phyloP scores from a whole-genome alignment of 1,284 basidiomycete species.

The Kalmanozyma brasiliensis region DNA sequence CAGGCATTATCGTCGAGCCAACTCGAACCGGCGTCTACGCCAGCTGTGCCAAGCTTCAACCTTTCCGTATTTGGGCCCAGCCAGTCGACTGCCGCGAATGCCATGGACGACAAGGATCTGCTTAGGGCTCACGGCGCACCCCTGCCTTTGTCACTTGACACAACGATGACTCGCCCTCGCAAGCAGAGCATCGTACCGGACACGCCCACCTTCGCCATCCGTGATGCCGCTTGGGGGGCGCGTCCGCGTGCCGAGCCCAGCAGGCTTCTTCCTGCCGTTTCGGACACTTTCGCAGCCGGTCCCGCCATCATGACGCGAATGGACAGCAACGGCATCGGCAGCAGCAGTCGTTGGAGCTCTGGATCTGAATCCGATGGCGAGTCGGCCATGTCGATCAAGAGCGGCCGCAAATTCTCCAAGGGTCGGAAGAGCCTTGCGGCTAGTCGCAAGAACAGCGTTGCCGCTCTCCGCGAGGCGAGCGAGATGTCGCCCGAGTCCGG shows the following conservation, averaged over 20 bases:
- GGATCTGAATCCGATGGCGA: conserved; percentile 53
- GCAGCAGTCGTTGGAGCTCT: conserved; percentile 56
- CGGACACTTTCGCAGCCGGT: conserved; percentile 10
- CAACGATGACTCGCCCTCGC: conserved; percentile 7
- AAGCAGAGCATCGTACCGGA: conserved; percentile 38
- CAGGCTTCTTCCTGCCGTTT: conserved; percentile 4
- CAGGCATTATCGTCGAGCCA: too few species aligned
- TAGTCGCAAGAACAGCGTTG: conserved; percentile 42
- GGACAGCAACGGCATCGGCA: conserved; percentile 12
- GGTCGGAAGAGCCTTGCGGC: conserved; percentile 37
- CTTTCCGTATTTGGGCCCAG: conserved; percentile 25
- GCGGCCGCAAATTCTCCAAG: conserved; percentile 30
- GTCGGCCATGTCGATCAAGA: conserved; percentile 19
- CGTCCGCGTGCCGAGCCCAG: not conserved
- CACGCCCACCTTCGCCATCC: conserved; percentile 41
- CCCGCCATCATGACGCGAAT: conserved; percentile 7
- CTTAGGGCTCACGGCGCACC: not conserved
- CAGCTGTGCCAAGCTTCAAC: conserved; percentile 28
- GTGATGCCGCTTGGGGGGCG: conserved; percentile 5
- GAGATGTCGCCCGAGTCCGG: conserved; percentile 10
- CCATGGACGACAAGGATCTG: not conserved
- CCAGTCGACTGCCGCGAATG: not conserved
- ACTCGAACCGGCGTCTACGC: conserved; percentile 1
- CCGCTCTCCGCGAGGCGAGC: conserved; percentile 14
- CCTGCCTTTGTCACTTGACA: not conserved